Conservation (phyloP, 306 rosid species). For the Quillaja saponaria region DNA sequence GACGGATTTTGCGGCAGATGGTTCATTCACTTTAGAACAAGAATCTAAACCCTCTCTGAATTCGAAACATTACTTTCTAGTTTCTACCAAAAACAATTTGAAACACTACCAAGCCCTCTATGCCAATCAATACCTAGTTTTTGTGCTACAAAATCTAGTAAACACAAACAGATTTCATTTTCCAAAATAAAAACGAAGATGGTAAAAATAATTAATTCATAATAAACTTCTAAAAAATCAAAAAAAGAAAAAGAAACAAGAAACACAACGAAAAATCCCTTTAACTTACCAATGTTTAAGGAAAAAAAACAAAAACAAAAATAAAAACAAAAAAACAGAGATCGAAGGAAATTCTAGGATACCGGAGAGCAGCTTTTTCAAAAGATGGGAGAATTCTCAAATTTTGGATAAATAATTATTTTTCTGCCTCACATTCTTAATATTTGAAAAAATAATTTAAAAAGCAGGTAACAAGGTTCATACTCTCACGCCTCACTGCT, state of each 20-base stretch:
- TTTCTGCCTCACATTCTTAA: no score
- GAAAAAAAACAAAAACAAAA: no score
- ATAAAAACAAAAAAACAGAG: constrained; percentile 37
- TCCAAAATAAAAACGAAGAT: constrained; percentile 14
- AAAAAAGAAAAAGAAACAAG: constrained; percentile 16
- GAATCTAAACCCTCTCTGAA: no score
- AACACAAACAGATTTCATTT: background rate
- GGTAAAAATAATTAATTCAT: background rate
- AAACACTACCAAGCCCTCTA: no score
- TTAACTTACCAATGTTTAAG: constrained; percentile 47
- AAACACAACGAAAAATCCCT: constrained; percentile 26
- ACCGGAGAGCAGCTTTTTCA: constrained; percentile 33
- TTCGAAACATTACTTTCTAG: no score
- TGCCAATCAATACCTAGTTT: no score
- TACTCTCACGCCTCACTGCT: no score
- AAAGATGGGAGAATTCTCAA: constrained; percentile 30
- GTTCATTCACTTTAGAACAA: no score
- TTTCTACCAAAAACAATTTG: no score
- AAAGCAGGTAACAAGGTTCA: constrained; percentile 36
- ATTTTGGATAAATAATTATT: constrained; percentile 31
- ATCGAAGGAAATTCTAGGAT: constrained; percentile 39
- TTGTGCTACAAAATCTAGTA: no score
- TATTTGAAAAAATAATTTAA: background rate
- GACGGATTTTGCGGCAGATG: no score
- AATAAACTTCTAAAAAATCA: constrained; percentile 1